Evolutionary conservation across 345 rosid species (phyloP).

Genomic region (Populus nigra): DNA sequence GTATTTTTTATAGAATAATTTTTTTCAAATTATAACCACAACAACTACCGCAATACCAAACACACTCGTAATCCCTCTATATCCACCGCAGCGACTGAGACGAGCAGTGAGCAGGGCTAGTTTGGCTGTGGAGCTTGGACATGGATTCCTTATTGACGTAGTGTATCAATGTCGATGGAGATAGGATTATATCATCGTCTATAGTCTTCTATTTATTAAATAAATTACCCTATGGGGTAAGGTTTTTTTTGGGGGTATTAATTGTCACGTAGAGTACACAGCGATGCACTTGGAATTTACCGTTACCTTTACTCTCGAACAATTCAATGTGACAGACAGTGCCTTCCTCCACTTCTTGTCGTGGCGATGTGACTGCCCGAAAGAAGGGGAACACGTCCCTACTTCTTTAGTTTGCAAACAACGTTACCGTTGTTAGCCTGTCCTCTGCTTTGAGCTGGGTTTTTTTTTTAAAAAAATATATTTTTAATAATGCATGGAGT

Average conservation of each 20-base stretch:
- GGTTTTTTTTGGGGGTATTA: not conserved
- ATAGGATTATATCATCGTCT: not conserved
- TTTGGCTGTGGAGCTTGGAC: not conserved
- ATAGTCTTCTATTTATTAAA: not conserved
- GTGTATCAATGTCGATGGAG: not conserved
- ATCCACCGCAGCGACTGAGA: not conserved
- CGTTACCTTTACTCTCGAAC: not conserved
- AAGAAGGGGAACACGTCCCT: too few species aligned
- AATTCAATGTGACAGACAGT: not conserved
- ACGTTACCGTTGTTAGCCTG: not conserved
- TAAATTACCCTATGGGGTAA: not conserved
- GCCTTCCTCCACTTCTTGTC: not conserved
- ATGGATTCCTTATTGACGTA: not conserved
- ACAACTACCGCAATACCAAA: too few species aligned
- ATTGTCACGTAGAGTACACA: not conserved
- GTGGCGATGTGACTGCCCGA: too few species aligned
- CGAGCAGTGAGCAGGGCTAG: not conserved
- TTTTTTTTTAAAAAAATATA: too few species aligned
- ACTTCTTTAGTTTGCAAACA: not conserved
- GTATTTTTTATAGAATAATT: too few species aligned
- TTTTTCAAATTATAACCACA: too few species aligned
- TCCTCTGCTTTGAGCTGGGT: not conserved
- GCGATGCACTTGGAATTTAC: not conserved
- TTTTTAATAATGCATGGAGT: too few species aligned
- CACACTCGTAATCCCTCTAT: not conserved